Evolutionary conservation across 805 yeast species (phyloP).

Genomic region (Saturnispora diversa): DNA sequence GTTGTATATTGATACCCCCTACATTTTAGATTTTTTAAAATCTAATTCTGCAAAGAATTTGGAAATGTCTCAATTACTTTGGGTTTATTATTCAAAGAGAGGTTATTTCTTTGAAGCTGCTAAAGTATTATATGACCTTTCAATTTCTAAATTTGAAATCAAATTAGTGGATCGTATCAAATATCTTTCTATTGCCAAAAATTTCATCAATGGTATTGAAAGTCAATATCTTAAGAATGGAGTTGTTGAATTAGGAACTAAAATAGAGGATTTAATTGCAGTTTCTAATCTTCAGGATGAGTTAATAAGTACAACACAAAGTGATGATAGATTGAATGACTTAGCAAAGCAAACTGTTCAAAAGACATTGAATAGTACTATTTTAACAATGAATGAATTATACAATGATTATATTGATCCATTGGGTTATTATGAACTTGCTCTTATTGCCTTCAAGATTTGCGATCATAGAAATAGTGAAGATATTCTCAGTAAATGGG

Average conservation of each 20-base stretch:
- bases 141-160: conserved; percentile 65
- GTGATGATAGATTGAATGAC: conserved; percentile 42
- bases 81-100: conserved; percentile 83
- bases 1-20: conserved; percentile 75
- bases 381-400: conserved; percentile 66
- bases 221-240: conserved; percentile 71
- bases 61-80: conserved; percentile 70
- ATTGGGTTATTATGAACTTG: conserved; percentile 75
- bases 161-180: conserved; percentile 71
- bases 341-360: conserved; percentile 45
- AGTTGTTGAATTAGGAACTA: conserved; percentile 59
- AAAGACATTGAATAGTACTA: conserved; percentile 49
- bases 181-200: conserved; percentile 83
- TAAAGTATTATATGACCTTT: conserved; percentile 60
- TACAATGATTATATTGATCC: conserved; percentile 86
- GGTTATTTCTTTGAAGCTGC: conserved; percentile 82
- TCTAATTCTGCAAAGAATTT: conserved; percentile 57
- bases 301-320: conserved; percentile 39
- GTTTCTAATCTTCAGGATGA: conserved; percentile 83
- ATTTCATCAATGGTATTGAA: conserved; percentile 79
- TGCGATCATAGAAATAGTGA: conserved; percentile 82
- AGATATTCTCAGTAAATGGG: conserved; percentile 78
- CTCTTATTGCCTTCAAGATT: conserved; percentile 67
- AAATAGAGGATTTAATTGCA: conserved; percentile 72
- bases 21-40: conserved; percentile 65